Evolutionary conservation across 306 rosid genomes (phyloP).

Genomic region (cucumber (Cucumis sativus)): Cucumber_9930_V3 NC_026660.2:22899001-22899500

Average conservation of each 20-base stretch:
- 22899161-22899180: neutral
- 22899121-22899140: too few relatives aligned
- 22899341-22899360: conserved; percentile 24
- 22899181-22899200: neutral
- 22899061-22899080: too few relatives aligned
- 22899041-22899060: too few relatives aligned
- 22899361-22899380: conserved; percentile 11
- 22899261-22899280: neutral
- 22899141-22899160: neutral
- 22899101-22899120: too few relatives aligned
- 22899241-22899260: neutral
- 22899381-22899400: conserved; percentile 28
- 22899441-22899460: neutral
- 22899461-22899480: neutral
- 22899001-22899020: too few relatives aligned
- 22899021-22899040: too few relatives aligned
- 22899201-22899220: neutral
- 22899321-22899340: conserved; percentile 17
- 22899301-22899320: conserved; percentile 8
- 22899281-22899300: neutral
- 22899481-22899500: neutral
- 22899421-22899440: neutral
- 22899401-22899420: neutral
- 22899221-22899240: neutral
- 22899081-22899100: too few relatives aligned